Base-by-base conservation (phyloP, 2,329 filamentous ascomycete species). In the Pestalotiopsis sp. region DNA sequence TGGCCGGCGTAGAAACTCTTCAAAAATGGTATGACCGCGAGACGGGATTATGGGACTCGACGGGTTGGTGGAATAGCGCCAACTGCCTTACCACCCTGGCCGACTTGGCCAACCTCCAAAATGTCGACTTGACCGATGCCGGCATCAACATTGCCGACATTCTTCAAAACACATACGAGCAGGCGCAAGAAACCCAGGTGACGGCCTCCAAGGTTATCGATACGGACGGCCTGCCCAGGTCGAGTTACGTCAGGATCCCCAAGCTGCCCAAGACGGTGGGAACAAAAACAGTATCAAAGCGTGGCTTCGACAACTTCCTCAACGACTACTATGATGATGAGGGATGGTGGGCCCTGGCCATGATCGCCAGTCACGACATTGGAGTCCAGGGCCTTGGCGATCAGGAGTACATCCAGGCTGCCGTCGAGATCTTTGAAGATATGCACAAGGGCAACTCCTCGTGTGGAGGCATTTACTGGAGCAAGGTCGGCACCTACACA, bases 51-150 rank as follows among this genome's bases (percentile, higher is more conserved):
- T 90, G 86, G 85, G 78, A 86, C 66, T 83, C 82, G 0, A 81
- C 82, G 38, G 85, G 85, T 7, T 90, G 88, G 88, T 91, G 88
- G 88, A 88, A 90, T 71, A 81, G 81, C 24, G 88, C 86, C 35
- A 90, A 89, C 72, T 82, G 82, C 68, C 75, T 90, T 70, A 89
- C 87, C 0, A 80, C 81, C 14, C 73, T 89, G n/a, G 84, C 81
- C 52, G 83, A 89, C 67, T 75, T 75, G 64, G 73, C 73, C 38
- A 44, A 70, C 26, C 39, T 74, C 11, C 67, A 72, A 35, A 65
- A 69, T 2, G 48, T 62, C 26, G 38, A 55, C 17, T 13, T 38
- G 20, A 64, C 64, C 24, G 68, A 71, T 60, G 55, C 58, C 30
- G 68, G 48, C 20, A 65, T 74, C 38, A 72, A 71, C 48, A 73